phyloP scores from a whole-genome alignment of 2,329 filamentous ascomycete genomes.

The Leptodontidium sp. region DNA sequence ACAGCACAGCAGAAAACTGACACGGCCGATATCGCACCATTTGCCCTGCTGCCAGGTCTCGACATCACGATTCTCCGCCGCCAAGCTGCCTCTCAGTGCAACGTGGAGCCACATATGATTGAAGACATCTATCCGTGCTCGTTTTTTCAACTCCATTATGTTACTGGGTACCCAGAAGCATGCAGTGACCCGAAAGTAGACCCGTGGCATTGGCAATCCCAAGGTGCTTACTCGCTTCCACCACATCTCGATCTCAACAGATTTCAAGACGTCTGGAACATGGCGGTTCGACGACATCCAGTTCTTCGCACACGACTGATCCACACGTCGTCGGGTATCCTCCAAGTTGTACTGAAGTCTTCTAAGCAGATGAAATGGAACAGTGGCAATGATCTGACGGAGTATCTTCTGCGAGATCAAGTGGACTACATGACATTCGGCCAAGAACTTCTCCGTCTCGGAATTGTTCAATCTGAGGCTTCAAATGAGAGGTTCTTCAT shows the following conservation, averaged over 20 bases:
- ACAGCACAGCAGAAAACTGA: not conserved
- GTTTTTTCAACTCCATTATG: slow-evolving; percentile 45
- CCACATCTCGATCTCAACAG: slow-evolving; percentile 29
- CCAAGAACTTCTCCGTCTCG: slow-evolving; percentile 14
- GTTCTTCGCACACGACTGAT: slow-evolving; percentile 25
- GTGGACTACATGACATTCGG: slow-evolving; percentile 20
- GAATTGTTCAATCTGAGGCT: slow-evolving; percentile 13
- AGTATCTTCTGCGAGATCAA: slow-evolving; percentile 16
- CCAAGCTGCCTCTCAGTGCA: slow-evolving; percentile 12
- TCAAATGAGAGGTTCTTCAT: slow-evolving; percentile 20
- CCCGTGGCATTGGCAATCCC: slow-evolving; percentile 24
- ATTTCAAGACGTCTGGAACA: slow-evolving; percentile 29
- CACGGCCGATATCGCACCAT: not conserved
- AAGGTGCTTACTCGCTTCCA: slow-evolving; percentile 27
- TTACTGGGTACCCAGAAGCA: slow-evolving; percentile 39
- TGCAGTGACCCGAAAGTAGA: not conserved
- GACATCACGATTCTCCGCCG: not conserved
- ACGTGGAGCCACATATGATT: slow-evolving; percentile 26
- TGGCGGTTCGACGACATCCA: not conserved
- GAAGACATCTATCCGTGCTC: slow-evolving; percentile 50
- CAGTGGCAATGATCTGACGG: slow-evolving; percentile 1
- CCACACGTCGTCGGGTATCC: not conserved
- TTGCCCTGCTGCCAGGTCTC: not conserved
- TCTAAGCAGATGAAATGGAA: not conserved
- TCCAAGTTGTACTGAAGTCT: slow-evolving; percentile 19